Base-by-base conservation (phyloP, 495 filamentous ascomycete genomes). In the Parathielavia hyrcaniae region DNA sequence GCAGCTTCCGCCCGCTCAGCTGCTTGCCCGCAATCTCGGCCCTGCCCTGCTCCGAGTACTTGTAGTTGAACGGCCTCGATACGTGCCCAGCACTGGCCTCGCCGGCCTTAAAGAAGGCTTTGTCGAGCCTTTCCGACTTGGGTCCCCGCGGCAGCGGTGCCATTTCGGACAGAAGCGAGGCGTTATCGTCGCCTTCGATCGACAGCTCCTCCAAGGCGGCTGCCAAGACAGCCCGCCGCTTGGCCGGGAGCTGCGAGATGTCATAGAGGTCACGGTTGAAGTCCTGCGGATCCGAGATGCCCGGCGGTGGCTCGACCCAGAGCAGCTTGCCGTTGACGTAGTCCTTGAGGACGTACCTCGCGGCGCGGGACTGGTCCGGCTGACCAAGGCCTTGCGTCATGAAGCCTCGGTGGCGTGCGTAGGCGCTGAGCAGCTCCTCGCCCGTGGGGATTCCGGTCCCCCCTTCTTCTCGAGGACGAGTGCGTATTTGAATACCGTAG, bases 321-420 rank as follows among this genome's bases (percentile, higher is more conserved):
- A 96, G 81, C 3, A 99, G 82, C 72, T 96, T 97, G 55, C 95
- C 95, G 66, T 84, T 95, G 57, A 99, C 93, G 64, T 96, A 97
- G 75, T 99, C 95, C 71, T 99, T 99, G 17, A 99, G 81, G 14
- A 99, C 76, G 58, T 88, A 88, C 52, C 95, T 81, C 1, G 92
- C 93, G 8, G 93, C 95, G 58, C 95, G 79, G 2, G 90, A 92
- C 74, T 96, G 89, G 67, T 99, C 93, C 13, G 95, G 92, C 58
- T 91, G 85, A 13, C 95, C 93, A 26, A 86, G 83, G 56, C 93
- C 91, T 32, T 84, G 83, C 14, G 90, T 96, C 41, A 85, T 83
- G 74, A 95, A 97, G 30, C 95, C 95, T 63, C 95, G 77, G 43
- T 91, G 91, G 55, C 81, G 80, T 30, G 92, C 95, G 64, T 97